phyloP scores from a whole-genome alignment of 2,329 filamentous ascomycete species.

The Rhinocladiella similis region DNA sequence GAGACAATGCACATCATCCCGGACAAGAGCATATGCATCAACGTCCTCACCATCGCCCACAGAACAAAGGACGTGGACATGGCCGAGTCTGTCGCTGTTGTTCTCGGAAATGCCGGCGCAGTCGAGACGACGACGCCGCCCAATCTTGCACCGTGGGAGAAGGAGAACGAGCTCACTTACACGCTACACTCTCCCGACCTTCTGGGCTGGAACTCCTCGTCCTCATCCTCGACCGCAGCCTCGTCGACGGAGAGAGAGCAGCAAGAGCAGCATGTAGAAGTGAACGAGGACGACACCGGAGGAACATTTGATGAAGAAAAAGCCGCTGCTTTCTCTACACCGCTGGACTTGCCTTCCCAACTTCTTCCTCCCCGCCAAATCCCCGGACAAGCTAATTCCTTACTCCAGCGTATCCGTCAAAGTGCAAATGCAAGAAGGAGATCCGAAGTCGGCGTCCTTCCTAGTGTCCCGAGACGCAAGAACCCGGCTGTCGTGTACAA shows the following conservation, averaged over 20 bases:
- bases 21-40: conserved; percentile 16
- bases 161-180: background rate
- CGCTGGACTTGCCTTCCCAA: background rate
- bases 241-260: too few relatives aligned
- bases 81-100: conserved; percentile 15
- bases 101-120: conserved; percentile 16
- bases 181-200: conserved; percentile 10
- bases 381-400: conserved; percentile 4
- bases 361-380: conserved; percentile 3
- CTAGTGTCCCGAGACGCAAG: background rate
- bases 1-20: conserved; percentile 60
- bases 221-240: background rate
- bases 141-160: background rate
- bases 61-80: conserved; percentile 14
- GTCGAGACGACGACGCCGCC: conserved; percentile 4
- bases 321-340: conserved; percentile 6
- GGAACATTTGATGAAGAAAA: background rate
- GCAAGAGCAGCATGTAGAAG: too few relatives aligned
- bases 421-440: background rate
- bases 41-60: conserved; percentile 13
- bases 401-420: background rate
- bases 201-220: background rate
- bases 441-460: background rate
- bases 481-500: conserved; percentile 8
- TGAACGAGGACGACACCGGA: too few relatives aligned